Conservation (phyloP, 2,329 filamentous ascomycete genomes). For the Phialemonium atrogriseum region DNA sequence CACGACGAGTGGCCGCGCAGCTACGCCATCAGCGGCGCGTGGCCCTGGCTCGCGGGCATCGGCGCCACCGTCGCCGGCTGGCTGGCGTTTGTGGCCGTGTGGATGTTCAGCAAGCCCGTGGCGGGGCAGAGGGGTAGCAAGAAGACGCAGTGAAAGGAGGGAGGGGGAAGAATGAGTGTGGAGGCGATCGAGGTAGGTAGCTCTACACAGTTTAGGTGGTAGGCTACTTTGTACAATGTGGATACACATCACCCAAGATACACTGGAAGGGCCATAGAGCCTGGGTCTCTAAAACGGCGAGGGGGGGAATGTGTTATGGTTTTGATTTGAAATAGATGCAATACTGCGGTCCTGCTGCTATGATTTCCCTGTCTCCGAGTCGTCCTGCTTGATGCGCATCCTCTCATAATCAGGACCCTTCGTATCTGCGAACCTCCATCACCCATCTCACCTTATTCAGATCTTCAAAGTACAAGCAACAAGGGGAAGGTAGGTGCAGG, state of each 20-base stretch:
- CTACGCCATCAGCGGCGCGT: constrained; percentile 81
- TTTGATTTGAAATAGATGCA: too few species aligned
- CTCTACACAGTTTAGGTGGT: background rate
- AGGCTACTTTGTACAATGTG: constrained; percentile 6
- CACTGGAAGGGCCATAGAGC: constrained; percentile 5
- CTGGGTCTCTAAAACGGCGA: too few species aligned
- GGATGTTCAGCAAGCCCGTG: constrained; percentile 63
- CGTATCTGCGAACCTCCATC: too few species aligned
- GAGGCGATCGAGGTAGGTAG: background rate
- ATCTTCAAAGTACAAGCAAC: too few species aligned
- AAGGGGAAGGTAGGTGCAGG: too few species aligned
- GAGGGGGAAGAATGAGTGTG: background rate
- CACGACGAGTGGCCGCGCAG: constrained; percentile 95
- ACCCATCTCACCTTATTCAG: too few species aligned
- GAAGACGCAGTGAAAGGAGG: constrained; percentile 35
- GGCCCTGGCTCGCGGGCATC: constrained; percentile 90
- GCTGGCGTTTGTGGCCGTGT: constrained; percentile 75
- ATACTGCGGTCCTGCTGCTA: too few species aligned
- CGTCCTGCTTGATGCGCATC: too few species aligned
- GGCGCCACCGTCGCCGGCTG: constrained; percentile 77
- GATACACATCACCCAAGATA: constrained; percentile 7
- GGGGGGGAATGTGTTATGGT: too few species aligned
- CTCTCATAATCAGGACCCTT: too few species aligned
- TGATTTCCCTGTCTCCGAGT: too few species aligned
- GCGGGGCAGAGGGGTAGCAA: constrained; percentile 25